These are phyloP conservation scores for cucumber (Cucumis sativus) DNA, from an alignment of 306 rosid species.

Conservation along the genomic window DNA sequence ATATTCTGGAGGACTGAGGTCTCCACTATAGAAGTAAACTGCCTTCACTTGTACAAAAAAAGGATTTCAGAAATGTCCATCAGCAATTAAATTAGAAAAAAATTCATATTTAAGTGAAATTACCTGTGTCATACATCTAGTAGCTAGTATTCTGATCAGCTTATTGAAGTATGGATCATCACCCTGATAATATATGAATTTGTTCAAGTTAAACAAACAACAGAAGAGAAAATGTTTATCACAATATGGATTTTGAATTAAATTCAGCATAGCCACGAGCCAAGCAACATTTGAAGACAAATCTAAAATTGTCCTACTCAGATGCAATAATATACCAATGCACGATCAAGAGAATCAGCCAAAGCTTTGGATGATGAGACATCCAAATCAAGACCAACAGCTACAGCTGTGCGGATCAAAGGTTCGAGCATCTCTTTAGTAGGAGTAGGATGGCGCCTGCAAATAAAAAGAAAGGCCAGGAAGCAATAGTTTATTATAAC, in stretches of 20 bases:
- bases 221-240: not conserved
- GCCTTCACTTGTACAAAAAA: slow-evolving; percentile 36
- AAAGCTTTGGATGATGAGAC: slow-evolving; percentile 79
- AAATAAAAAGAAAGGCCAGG: slow-evolving; percentile 7
- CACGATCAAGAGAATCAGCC: slow-evolving; percentile 94
- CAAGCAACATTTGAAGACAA: not conserved
- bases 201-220: not conserved
- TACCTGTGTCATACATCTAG: slow-evolving; percentile 99
- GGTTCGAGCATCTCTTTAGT: slow-evolving; percentile 96
- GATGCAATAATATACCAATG: slow-evolving; percentile 44
- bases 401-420: slow-evolving; percentile 72
- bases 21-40: slow-evolving; percentile 93
- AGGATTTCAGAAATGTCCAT: slow-evolving; percentile 5
- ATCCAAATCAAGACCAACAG: slow-evolving; percentile 83
- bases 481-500: not conserved
- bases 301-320: not conserved
- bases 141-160: slow-evolving; percentile 82
- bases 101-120: slow-evolving; percentile 7
- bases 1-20: slow-evolving; percentile 86
- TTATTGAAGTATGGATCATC: slow-evolving; percentile 94
- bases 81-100: not conserved
- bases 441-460: slow-evolving; percentile 92
- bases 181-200: slow-evolving; percentile 34
- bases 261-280: not conserved
- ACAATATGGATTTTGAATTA: not conserved